Conservation (phyloP, 495 filamentous ascomycete species). For the Pyrenopolyporus hunteri region DNA sequence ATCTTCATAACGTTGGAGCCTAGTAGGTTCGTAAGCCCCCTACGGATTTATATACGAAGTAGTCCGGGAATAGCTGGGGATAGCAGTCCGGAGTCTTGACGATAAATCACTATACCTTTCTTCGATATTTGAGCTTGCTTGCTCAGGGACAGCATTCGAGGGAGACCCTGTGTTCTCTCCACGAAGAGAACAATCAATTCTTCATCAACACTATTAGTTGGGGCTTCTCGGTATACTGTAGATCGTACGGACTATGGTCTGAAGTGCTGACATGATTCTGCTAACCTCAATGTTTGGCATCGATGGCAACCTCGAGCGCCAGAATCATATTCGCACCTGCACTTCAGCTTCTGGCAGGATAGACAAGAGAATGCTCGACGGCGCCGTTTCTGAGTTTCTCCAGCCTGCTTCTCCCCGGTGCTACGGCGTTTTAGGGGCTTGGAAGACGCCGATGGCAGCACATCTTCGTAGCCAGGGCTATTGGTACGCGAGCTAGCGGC, state of each 20-base stretch:
- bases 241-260: not conserved
- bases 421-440: slow-evolving; percentile 12
- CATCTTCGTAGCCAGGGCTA: not conserved
- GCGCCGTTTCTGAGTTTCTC: slow-evolving; percentile 28
- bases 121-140: slow-evolving; percentile 21
- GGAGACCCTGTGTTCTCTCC: slow-evolving; percentile 23
- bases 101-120: slow-evolving; percentile 34
- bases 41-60: not conserved
- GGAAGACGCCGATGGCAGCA: not conserved
- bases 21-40: slow-evolving; percentile 9
- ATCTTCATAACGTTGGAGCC: slow-evolving; percentile 38
- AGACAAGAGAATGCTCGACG: slow-evolving; percentile 42
- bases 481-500: not conserved
- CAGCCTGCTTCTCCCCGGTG: slow-evolving; percentile 6
- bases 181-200: slow-evolving; percentile 41
- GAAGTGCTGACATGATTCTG: not conserved
- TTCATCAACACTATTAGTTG: slow-evolving; percentile 17
- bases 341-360: slow-evolving; percentile 41
- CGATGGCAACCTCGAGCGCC: slow-evolving; percentile 39
- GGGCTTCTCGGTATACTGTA: not conserved
- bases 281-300: slow-evolving; percentile 41
- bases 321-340: slow-evolving; percentile 41
- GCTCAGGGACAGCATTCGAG: not conserved
- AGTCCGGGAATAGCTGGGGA: not conserved
- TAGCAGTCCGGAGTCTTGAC: not conserved